Evolutionary conservation across 2,329 filamentous ascomycete genomes (phyloP).

Genomic region (Beauveria asiatica): DNA sequence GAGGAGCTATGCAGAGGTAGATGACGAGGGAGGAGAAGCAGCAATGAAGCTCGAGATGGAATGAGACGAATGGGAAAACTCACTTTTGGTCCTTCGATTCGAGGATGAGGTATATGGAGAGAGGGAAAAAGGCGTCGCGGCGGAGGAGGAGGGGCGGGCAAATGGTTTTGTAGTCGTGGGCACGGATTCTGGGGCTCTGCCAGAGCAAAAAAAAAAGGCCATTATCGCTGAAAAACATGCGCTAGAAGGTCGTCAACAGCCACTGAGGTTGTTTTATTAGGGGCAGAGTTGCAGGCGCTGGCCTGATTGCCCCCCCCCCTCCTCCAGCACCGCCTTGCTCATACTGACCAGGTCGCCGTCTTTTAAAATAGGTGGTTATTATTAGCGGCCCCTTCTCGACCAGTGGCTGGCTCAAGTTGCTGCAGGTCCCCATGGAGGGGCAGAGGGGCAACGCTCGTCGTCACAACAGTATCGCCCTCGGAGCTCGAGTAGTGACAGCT

Average conservation of each 20-base stretch:
- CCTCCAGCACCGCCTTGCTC: too few relatives aligned
- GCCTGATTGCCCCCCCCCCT: background rate
- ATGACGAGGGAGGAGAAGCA: background rate
- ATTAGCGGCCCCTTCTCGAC: too few relatives aligned
- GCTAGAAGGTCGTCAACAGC: background rate
- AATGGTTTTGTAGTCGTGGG: slow-evolving; percentile 9
- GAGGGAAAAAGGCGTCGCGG: background rate
- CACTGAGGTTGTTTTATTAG: background rate
- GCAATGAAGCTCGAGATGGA: background rate
- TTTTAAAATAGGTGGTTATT: too few relatives aligned
- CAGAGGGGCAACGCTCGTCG: background rate
- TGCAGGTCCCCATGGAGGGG: slow-evolving; percentile 4
- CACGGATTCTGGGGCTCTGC: background rate
- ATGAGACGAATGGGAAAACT: background rate
- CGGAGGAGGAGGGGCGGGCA: slow-evolving; percentile 7
- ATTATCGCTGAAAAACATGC: background rate
- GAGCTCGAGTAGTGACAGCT: background rate
- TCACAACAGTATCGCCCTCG: background rate
- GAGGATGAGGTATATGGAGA: background rate
- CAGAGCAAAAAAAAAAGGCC: background rate
- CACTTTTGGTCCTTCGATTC: slow-evolving; percentile 4
- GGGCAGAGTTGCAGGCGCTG: background rate
- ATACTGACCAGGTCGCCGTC: too few relatives aligned
- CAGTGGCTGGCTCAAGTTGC: background rate
- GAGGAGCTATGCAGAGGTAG: background rate